phyloP scores from a whole-genome alignment of 2,329 filamentous ascomycete genomes.

The Dactylellina haptotyla region DNA sequence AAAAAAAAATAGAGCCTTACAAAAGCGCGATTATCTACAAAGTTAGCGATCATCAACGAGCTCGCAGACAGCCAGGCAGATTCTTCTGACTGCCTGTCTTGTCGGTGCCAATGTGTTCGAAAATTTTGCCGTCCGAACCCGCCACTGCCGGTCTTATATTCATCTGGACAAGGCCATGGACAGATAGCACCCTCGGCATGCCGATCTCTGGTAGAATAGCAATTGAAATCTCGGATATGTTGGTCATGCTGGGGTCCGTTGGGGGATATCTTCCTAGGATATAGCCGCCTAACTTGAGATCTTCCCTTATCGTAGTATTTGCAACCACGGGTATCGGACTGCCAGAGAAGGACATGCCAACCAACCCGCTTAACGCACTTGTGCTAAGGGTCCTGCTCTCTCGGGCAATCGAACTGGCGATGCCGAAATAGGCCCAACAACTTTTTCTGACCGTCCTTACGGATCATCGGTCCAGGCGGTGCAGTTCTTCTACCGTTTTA shows the following conservation, averaged over 20 bases:
- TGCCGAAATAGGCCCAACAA: not conserved
- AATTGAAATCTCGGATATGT: constrained; percentile 47
- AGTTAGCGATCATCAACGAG: not conserved
- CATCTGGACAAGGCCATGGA: constrained; percentile 15
- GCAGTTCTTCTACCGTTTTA: not conserved
- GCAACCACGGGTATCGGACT: not conserved
- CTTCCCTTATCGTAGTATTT: constrained; percentile 3
- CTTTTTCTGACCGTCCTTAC: not conserved
- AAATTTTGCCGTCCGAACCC: not conserved
- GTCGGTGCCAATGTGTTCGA: not conserved
- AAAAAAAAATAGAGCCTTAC: not conserved
- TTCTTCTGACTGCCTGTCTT: constrained; percentile 3
- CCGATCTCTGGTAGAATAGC: constrained; percentile 40
- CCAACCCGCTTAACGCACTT: not conserved
- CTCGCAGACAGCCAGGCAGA: not conserved
- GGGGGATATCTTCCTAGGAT: not conserved
- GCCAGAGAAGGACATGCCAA: constrained; percentile 1
- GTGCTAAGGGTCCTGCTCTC: constrained; percentile 34
- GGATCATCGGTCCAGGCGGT: constrained; percentile 5
- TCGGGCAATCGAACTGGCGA: constrained; percentile 17
- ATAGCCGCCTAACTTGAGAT: constrained; percentile 9
- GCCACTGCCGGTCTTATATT: constrained; percentile 23
- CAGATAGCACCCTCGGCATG: constrained; percentile 22
- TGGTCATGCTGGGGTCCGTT: not conserved
- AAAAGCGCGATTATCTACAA: not conserved